Evolutionary conservation across 352 stramenopile genomes (phyloP), one percentile per base, ranked within the genome.

Genomic region (Pythium sukuiense): DNA sequence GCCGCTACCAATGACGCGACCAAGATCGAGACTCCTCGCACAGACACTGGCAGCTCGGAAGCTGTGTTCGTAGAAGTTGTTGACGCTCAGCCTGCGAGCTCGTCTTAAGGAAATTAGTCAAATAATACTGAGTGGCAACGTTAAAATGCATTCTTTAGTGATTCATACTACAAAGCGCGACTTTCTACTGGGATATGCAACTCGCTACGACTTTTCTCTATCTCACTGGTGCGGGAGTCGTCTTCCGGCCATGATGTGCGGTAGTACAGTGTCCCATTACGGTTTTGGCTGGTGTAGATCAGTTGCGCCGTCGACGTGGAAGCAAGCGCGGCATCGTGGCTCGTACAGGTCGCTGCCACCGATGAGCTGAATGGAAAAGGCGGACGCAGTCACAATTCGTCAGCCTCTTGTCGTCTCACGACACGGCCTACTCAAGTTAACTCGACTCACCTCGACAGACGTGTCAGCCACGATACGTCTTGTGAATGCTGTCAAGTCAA

Each of bases 311-410:
- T 72, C 62, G 0, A 70, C 45, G 59, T 79, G 71, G 61, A 92
- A 93, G 72, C 87, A 95, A 43, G 86, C 73, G 50, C 87, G 83
- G 70, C 87, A 95, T 6, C 85, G 83, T 12, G 87, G 87, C 63
- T 92, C 74, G 60, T 95, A 95, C 57, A 91, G 65, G 50, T 95
- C 85, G 52, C 70, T 88, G 6, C 85, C 84, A 2, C 87, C 87
- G 33, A 95, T 91, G 43, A 93, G 72, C 84, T 92, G 16, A 24
- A 24, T 24, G 20, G 20, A 24, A 59, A 39, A 2, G 14, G 6
- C 29, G 14, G 3, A 16, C 29, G 20, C 14, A 58, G 29, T 0
- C 45, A 18, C 14, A 11, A 37, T 37, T 24, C 6, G 32, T 37
- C 32, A 37, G 32, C 32, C 32, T 37, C 32, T 37, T 37, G 32